Evolutionary conservation across 257 asterid genomes (phyloP).

Genomic region (Capsicum rhomboideum): DNA sequence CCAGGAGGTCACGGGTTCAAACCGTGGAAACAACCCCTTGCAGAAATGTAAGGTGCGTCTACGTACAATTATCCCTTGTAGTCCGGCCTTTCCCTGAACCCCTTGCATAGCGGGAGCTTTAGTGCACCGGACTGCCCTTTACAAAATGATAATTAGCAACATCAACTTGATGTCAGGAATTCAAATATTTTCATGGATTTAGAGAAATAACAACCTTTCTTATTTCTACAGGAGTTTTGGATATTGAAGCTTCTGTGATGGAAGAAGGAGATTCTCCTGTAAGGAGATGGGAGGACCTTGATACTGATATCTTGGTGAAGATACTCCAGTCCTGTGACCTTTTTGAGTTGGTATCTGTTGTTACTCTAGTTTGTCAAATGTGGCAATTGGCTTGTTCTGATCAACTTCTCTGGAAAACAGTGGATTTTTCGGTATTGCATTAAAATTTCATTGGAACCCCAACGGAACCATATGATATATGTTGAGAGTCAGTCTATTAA

Average conservation of each 20-base stretch:
- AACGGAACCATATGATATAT: too few relatives aligned
- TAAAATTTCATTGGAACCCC: slow-evolving; percentile 2
- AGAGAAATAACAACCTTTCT: background rate
- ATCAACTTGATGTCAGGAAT: background rate
- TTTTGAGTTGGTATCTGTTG: slow-evolving; percentile 46
- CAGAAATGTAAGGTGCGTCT: too few relatives aligned
- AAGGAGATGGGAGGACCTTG: too few relatives aligned
- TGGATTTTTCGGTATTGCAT: slow-evolving; percentile 14
- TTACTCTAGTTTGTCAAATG: slow-evolving; percentile 58
- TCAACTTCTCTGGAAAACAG: slow-evolving; percentile 63
- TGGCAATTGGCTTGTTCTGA: slow-evolving; percentile 77
- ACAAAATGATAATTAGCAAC: background rate
- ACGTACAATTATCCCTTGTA: too few relatives aligned
- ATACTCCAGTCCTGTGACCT: slow-evolving; percentile 45
- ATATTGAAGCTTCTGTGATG: slow-evolving; percentile 42
- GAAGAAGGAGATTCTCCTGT: too few relatives aligned
- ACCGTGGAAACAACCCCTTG: too few relatives aligned
- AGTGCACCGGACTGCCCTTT: too few relatives aligned
- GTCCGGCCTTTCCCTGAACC: too few relatives aligned
- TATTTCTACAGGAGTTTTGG: background rate
- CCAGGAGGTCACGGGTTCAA: too few relatives aligned
- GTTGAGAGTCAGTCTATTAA: too few relatives aligned
- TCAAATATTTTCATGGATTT: background rate
- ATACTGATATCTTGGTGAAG: slow-evolving; percentile 51
- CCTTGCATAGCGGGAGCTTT: too few relatives aligned